Evolutionary conservation across 106 monocot species (phyloP), one percentile per base, ranked within the genome.

Genomic region (Apostasia shenzhenica): DNA sequence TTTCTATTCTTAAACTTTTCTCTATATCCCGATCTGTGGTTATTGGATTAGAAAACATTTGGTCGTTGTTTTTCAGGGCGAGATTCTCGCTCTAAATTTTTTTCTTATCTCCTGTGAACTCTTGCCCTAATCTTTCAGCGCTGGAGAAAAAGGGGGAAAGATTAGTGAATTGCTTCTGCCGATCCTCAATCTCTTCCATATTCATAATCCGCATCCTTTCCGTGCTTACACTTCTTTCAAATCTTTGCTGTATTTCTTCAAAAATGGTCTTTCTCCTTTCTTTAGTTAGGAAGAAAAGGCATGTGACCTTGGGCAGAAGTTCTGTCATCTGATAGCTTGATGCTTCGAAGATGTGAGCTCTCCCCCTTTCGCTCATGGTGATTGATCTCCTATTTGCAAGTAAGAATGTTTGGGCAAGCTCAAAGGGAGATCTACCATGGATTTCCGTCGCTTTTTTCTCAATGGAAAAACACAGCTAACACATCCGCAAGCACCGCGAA

Each of bases 351-450:
- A 65, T 65, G 48, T n/a, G 65, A 48, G 47, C 48, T 49, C 2
- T 37, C 6, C 8, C 47, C 11, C 3, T 47, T 46, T 26, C 26
- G 26, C 26, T 26, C 26, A 26, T 26, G 26, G 26, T n/a, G 1
- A 3, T 10, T 41, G 11, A 13, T n/a, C 13, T 43, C 7, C 62
- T 43, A 62, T 62, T 12, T 45, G 42, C 8, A 4, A 45, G 62
- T 26, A 26, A 60, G 3, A 44, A 93, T 93, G 89, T 89, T 90
- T 67, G 80, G 84, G 50, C 62, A 84, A 57, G 41, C 79, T 12
- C 67, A 76, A 0, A 84, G 77, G 58, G 83, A 71, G n/a, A 43
- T 80, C 54, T 75, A 69, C 58, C 45, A 82, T 74, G 80, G 55
- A 57, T 70, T 80, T 60, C 11, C 61, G 48, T 76, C 81, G 6